A percentile compares a stretch with the other conserved stretches of the same genome.
Evolutionary conservation across 805 yeast species (phyloP).

Genomic region (Kodamaea kakaduensis): DNA sequence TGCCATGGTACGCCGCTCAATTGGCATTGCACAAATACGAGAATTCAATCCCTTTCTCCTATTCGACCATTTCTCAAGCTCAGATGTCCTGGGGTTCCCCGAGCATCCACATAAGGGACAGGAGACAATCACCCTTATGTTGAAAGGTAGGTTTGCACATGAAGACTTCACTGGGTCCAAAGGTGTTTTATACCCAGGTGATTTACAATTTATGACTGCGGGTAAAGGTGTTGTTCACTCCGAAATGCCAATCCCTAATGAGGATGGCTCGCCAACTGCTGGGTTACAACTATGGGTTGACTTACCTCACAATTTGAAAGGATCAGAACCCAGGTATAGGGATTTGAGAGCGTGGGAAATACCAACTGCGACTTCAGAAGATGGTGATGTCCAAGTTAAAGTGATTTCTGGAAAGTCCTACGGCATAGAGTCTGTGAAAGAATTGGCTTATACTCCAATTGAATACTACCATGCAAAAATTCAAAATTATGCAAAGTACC

Average conservation of each 20-base stretch:
- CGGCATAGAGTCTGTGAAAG: slow-evolving; percentile 70
- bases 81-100: slow-evolving; percentile 73
- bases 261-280: slow-evolving; percentile 40
- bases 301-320: slow-evolving; percentile 60
- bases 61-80: slow-evolving; percentile 72
- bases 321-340: slow-evolving; percentile 69
- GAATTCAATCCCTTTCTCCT: slow-evolving; percentile 79
- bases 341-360: slow-evolving; percentile 68
- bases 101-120: slow-evolving; percentile 83
- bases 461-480: slow-evolving; percentile 65
- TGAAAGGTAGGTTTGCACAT: slow-evolving; percentile 68
- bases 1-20: slow-evolving; percentile 78
- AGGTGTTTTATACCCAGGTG: slow-evolving; percentile 77
- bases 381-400: slow-evolving; percentile 57
- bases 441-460: slow-evolving; percentile 79
- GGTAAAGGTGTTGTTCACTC: slow-evolving; percentile 84
- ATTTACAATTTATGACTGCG: slow-evolving; percentile 91
- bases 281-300: slow-evolving; percentile 92
- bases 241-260: slow-evolving; percentile 70
- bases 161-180: slow-evolving; percentile 85
- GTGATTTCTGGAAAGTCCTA: slow-evolving; percentile 76
- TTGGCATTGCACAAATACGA: slow-evolving; percentile 64
- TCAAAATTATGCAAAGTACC: slow-evolving; percentile 60
- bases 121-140: slow-evolving; percentile 69
- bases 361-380: slow-evolving; percentile 56